phyloP scores from a whole-genome alignment of 108 stramenopile species.

The Fistulifera solaris region DNA sequence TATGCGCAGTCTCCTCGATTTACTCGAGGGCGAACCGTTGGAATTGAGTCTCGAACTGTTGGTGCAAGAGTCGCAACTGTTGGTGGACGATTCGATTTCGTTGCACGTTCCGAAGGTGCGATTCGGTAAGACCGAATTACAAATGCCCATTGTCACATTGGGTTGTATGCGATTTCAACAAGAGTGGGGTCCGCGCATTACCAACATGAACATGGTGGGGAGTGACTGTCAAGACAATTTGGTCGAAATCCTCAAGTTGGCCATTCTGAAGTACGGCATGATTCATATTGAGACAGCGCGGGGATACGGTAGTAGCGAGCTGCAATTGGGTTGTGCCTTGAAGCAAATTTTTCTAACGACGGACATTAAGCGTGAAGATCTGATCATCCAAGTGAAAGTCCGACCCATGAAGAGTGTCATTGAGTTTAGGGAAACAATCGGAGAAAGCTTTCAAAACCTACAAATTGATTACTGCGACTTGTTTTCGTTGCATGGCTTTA shows the following conservation, averaged over 20 bases:
- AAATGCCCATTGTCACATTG: slow-evolving; percentile 82
- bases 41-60: slow-evolving; percentile 29
- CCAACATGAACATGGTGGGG: slow-evolving; percentile 34
- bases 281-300: slow-evolving; percentile 90
- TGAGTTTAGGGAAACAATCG: slow-evolving; percentile 46
- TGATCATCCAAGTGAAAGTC: slow-evolving; percentile 88
- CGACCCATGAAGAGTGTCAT: slow-evolving; percentile 22
- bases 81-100: slow-evolving; percentile 9
- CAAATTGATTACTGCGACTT: slow-evolving; percentile 80
- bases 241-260: slow-evolving; percentile 42
- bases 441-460: slow-evolving; percentile 42
- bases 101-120: slow-evolving; percentile 54
- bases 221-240: slow-evolving; percentile 72
- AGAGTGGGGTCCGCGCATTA: slow-evolving; percentile 44
- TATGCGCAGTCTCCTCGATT: slow-evolving; percentile 30
- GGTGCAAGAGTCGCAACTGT: slow-evolving; percentile 35
- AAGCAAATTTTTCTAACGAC: slow-evolving; percentile 56
- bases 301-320: slow-evolving; percentile 71
- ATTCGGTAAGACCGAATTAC: slow-evolving; percentile 76
- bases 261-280: slow-evolving; percentile 63
- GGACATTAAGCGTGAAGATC: slow-evolving; percentile 57
- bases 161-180: slow-evolving; percentile 93
- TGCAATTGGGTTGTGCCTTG: slow-evolving; percentile 71
- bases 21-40: slow-evolving; percentile 7
- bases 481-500: slow-evolving; percentile 81